Percentiles rank a stretch among this genome's conserved stretches.
Conservation (phyloP, 2,329 filamentous ascomycete genomes). For the Ophiostoma angusticollis region DNA sequence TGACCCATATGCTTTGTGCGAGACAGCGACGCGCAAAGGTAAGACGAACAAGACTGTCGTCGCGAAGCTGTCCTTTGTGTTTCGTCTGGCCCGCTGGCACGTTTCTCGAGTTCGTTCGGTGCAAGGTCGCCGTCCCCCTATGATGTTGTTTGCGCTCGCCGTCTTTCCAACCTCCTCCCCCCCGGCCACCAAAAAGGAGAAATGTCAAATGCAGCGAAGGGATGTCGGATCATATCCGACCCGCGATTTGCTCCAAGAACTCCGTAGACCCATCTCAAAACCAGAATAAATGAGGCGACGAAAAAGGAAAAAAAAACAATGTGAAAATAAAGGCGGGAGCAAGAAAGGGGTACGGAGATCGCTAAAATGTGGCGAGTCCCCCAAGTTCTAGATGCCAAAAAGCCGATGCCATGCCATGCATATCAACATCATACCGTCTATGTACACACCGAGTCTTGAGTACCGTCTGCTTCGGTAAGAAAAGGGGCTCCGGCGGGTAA, state of each 20-base stretch:
- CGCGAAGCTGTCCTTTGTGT: too few relatives aligned
- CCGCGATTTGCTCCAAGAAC: conserved; percentile 31
- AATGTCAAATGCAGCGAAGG: conserved; percentile 34
- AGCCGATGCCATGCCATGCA: conserved; percentile 35
- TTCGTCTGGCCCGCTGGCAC: too few relatives aligned
- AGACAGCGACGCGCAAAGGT: too few relatives aligned
- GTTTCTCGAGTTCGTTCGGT: too few relatives aligned
- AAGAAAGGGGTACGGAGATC: too few relatives aligned
- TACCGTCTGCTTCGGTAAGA: conserved; percentile 18
- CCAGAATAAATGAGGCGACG: conserved; percentile 21
- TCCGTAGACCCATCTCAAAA: conserved; percentile 23
- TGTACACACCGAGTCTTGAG: conserved; percentile 30
- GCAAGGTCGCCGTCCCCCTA: neutral
- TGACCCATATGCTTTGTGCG: neutral
- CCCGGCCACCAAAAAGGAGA: neutral
- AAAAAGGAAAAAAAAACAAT: neutral
- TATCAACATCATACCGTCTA: conserved; percentile 36
- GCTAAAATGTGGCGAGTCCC: conserved; percentile 18
- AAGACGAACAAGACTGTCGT: too few relatives aligned
- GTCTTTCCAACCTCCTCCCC: conserved; percentile 12
- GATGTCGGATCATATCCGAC: conserved; percentile 24
- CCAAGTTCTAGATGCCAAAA: conserved; percentile 35
- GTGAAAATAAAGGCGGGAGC: neutral
- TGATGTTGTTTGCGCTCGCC: neutral
- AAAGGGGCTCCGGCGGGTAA: too few relatives aligned